Evolutionary conservation across 108 stramenopile species (phyloP), one percentile per base, ranked within the genome.

Genomic region (Cylindrotheca closterium): DNA sequence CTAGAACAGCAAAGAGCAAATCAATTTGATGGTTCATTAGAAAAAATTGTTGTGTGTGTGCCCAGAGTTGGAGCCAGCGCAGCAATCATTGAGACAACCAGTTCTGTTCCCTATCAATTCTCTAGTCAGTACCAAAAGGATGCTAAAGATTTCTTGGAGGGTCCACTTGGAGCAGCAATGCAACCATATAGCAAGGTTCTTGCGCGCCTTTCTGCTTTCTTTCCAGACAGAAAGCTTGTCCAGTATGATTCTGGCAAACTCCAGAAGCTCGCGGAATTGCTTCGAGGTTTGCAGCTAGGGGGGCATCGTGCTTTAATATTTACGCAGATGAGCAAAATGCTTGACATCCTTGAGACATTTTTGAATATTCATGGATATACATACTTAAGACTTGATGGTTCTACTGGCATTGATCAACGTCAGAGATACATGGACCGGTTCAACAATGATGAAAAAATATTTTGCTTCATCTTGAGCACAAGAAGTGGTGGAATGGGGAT

Each of bases 241-340:
- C 97, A 99, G 61, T 98, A 79, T 64, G 98, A 99, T 76, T 86
- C 96, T 17, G 97, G 97, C 0, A 98, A 99, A 70, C 85, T 98
- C n/a, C 96, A 98, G 73, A 79, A 71, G n/a, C 73, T 99, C 23
- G 85, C 96, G 0, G 68, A 55, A n/a, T 81, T 98, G 1, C 82
- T 99, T 3, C 82, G 91, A 27, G 74, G 78, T 30, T 75, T 98
- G 42, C 86, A 91, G 56, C 75, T 68, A 45, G 94, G 83, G 19
- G 95, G 96, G 7, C 97, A 96, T 67, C 79, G 92, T 47, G 91
- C 92, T 30, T 80, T 98, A 8, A 90, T 99, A 19, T 99, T 99
- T 66, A 96, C 95, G 26, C 99, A 99, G 71, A 98, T 98, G 96
- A 95, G 92, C 53, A 84, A 85, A 51, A 86, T 98, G 79, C 75